These are phyloP conservation scores for Russula griseocarnosa DNA, from an alignment of 768 basidiomycete species.

Conservation along the genomic window DNA sequence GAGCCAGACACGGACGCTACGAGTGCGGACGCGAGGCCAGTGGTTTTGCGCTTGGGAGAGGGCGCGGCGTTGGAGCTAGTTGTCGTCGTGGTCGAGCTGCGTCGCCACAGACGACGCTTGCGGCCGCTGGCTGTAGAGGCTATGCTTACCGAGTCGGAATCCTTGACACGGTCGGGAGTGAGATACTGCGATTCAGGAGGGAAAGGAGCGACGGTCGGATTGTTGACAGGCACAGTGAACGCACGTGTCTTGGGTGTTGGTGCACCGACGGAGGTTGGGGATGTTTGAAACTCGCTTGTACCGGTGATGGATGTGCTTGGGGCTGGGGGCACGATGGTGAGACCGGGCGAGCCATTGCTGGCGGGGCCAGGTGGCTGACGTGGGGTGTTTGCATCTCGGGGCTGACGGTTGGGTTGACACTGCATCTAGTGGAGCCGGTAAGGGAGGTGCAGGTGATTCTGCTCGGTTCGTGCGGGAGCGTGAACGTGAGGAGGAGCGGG, in stretches of 20 bases:
- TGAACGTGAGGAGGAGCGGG: slow-evolving; percentile 23
- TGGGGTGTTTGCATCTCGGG: not conserved
- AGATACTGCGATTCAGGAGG: slow-evolving; percentile 12
- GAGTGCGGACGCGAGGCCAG: slow-evolving; percentile 62
- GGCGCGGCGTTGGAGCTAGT: not conserved
- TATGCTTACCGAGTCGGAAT: slow-evolving; percentile 28
- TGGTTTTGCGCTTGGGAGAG: slow-evolving; percentile 40
- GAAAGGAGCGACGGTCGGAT: not conserved
- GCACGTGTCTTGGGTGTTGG: slow-evolving; percentile 13
- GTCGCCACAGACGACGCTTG: slow-evolving; percentile 25
- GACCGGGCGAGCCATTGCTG: slow-evolving; percentile 19
- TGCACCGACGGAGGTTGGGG: slow-evolving; percentile 3
- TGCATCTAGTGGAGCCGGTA: not conserved
- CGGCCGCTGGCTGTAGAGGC: slow-evolving; percentile 28
- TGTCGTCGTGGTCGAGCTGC: slow-evolving; percentile 19
- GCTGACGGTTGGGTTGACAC: not conserved
- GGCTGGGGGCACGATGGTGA: slow-evolving; percentile 36
- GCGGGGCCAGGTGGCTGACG: not conserved
- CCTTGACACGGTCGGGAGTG: slow-evolving; percentile 21
- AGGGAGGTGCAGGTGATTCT: not conserved
- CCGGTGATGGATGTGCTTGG: slow-evolving; percentile 47
- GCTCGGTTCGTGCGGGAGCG: slow-evolving; percentile 6
- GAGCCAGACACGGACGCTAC: slow-evolving; percentile 56
- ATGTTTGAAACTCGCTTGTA: not conserved
- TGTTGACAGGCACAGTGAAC: slow-evolving; percentile 4